These are phyloP conservation scores for Otatea glauca DNA, from an alignment of 176 grass and related monocot genomes.

Conservation along the genomic window DNA sequence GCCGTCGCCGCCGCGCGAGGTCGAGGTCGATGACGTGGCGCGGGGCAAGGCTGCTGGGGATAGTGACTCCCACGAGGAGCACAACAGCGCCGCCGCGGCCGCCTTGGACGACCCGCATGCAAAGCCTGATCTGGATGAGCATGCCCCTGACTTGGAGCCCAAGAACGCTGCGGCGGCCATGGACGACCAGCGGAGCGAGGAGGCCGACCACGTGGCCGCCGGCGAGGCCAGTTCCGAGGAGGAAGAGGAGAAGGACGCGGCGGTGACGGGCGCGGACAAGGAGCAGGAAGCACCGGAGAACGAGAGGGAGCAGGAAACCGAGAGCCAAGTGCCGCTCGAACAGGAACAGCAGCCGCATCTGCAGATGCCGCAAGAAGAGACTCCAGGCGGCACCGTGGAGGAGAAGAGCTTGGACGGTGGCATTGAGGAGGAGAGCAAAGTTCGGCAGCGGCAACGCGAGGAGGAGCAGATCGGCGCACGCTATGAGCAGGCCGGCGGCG, in stretches of 20 bases:
- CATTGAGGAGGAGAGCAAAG: slow-evolving; percentile 67
- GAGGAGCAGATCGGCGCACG: slow-evolving; percentile 60
- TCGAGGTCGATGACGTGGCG: neutral
- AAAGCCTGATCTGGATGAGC: slow-evolving; percentile 33
- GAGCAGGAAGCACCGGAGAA: slow-evolving; percentile 29
- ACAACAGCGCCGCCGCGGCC: neutral
- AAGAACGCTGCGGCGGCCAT: neutral
- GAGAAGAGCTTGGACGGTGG: slow-evolving; percentile 77
- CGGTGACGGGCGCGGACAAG: neutral
- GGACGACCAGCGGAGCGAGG: slow-evolving; percentile 33
- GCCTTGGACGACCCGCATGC: slow-evolving; percentile 42
- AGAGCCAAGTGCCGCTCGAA: neutral
- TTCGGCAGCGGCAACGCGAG: slow-evolving; percentile 59
- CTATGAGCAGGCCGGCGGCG: slow-evolving; percentile 42
- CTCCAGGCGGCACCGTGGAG: slow-evolving; percentile 37
- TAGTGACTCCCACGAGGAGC: neutral
- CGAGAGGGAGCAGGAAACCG: slow-evolving; percentile 30
- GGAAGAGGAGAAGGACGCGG: slow-evolving; percentile 2
- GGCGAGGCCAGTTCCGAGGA: neutral
- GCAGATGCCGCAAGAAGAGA: slow-evolving; percentile 40
- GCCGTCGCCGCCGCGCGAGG: slow-evolving; percentile 31
- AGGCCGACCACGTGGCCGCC: neutral
- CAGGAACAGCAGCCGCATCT: slow-evolving; percentile 38
- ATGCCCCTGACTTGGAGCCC: slow-evolving; percentile 13
- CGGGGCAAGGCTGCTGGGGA: neutral